Evolutionary conservation across 305 asterid species (phyloP), one percentile per base, ranked within the genome.

Genomic region (Fraxinus velutina): DNA sequence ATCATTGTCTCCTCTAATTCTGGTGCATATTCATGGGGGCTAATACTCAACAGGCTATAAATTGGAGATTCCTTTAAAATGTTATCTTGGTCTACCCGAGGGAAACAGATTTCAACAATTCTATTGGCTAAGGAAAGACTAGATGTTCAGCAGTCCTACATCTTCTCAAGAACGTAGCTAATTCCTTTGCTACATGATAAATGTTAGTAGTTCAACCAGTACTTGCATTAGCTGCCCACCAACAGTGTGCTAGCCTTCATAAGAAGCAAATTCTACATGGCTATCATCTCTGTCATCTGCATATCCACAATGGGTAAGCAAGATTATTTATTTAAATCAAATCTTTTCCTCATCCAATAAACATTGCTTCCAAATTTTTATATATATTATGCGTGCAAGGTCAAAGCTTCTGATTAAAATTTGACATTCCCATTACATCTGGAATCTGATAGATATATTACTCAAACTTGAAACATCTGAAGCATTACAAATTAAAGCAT

Each of bases 391-490:
- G 66, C 0, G 12, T 55, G 66, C 66, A 55, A 17, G 10, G 66
- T 55, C 66, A 17, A 55, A 55, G 27, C 4, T 55, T 55, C 72
- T 62, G 72, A 62, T 62, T 21, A 17, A 55, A 55, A 55, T 17
- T 17, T 62, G 32, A 62, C 10, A 2, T 21, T 62, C 15, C 72
- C 22, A 22, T 22, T 62, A 62, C 72, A 62, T 22, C 6, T 8
- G 15, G n/a, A 62, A 8, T 60, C 5, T 13, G 72, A 21, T 62
- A 6, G 27, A 55, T 22, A 22, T 8, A 62, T 62, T 62, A 21
- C 72, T 62, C 72, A 62, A 62, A 62, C 72, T 62, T 62, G n/a
- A 62, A 62, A 22, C 72, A 62, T 62, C 72, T 62, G 15, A 62
- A 62, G 30, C 32, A 22, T 62, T 5, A 62, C 32, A 62, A 21